These are phyloP conservation scores for Cladobotryum mycophilum DNA, from an alignment of 2,329 filamentous ascomycete species.

Conservation along the genomic window DNA sequence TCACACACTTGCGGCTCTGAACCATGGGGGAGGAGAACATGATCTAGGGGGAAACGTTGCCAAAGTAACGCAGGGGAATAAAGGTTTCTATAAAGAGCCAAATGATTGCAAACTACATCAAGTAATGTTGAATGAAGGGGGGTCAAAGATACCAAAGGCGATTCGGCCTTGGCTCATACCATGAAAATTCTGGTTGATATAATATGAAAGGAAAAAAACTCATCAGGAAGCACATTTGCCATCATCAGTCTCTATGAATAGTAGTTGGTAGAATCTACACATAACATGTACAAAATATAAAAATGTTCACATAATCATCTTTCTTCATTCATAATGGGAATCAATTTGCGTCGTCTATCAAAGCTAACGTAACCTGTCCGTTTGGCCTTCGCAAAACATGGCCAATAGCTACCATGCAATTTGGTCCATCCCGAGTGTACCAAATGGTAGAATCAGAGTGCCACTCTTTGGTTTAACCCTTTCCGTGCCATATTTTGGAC, in stretches of 20 bases:
- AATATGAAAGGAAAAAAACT: background rate
- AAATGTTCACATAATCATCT: background rate
- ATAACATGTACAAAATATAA: too few species aligned
- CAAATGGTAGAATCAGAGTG: slow-evolving; percentile 9
- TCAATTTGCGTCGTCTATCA: slow-evolving; percentile 14
- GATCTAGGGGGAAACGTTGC: too few species aligned
- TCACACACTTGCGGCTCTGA: too few species aligned
- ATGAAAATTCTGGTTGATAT: background rate
- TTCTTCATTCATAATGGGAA: background rate
- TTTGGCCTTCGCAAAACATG: slow-evolving; percentile 1
- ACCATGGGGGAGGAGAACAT: too few species aligned
- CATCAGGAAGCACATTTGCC: too few species aligned
- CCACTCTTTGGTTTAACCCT: slow-evolving; percentile 4
- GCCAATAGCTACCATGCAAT: background rate
- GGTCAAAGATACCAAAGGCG: background rate
- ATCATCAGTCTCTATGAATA: too few species aligned
- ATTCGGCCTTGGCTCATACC: background rate
- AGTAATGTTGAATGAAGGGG: background rate
- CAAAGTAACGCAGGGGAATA: too few species aligned
- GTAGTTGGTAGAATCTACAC: too few species aligned
- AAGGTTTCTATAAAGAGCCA: too few species aligned
- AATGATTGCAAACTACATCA: too few species aligned
- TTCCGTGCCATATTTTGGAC: background rate
- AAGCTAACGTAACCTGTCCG: slow-evolving; percentile 10
- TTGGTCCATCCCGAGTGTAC: background rate